Evolutionary conservation across 352 stramenopile species (phyloP), one percentile per base, ranked within the genome.

Genomic region (Globisporangium radiosum): DNA sequence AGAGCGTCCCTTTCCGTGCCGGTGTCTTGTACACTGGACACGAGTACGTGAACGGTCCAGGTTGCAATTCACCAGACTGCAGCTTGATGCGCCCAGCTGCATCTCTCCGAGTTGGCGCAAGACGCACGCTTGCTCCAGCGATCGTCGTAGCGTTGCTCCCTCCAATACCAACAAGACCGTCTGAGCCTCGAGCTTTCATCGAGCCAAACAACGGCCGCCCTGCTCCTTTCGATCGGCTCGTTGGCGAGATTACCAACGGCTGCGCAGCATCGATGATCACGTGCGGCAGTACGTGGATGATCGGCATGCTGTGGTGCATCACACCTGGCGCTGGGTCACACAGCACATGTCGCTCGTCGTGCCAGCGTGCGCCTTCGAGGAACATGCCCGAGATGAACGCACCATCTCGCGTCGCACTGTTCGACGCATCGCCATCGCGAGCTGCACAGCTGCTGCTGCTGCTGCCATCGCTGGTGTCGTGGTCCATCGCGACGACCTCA

Each of bases 21-120:
- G 73, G 65, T 0, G 91, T 98, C 66, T 97, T 97, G 78, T 98
- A 98, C 15, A 97, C 73, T 6, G 92, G 93, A 45, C 92, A 97
- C n/a, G 72, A 68, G 68, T 98, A 98, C 54, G 42, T 67, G 52
- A 57, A 59, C 36, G 48, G 43, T 25, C 11, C 19, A 15, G 56
- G 1, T 15, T n/a, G 9, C n/a, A 25, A n/a, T 47, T 11, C 42
- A 14, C 47, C 36, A 33, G 7, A 1, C 11, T 15, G 42, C 14
- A 14, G 42, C 42, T 45, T 45, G 11, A 10, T 10, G 14, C 42
- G 11, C 11, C 10, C 10, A 14, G 14, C 42, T 3, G 9, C 14
- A 14, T 45, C 42, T 5, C 4, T 45, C 10, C 42, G 42, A 45
- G 9, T 13, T 5, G 9, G 14, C 3, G 42, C 43, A 7, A 47